Evolutionary conservation across 108 stramenopile genomes (phyloP).

Genomic region (Nitzschia putrida): DNA sequence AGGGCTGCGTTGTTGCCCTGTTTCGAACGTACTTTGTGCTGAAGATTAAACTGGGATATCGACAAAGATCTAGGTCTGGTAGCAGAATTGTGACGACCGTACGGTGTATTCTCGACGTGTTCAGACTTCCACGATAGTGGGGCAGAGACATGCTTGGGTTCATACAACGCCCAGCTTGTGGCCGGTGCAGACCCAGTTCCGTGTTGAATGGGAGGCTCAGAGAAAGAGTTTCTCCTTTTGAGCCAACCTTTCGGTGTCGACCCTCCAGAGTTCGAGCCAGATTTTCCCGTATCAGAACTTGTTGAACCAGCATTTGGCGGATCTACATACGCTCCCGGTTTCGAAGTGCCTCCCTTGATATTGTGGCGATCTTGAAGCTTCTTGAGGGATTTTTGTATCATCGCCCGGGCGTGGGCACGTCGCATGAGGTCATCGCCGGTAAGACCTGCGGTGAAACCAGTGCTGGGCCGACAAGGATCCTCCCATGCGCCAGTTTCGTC

Average conservation of each 20-base stretch:
- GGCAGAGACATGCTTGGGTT: conserved; percentile 62
- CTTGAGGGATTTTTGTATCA: conserved; percentile 83
- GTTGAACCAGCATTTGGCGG: conserved; percentile 20
- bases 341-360: conserved; percentile 69
- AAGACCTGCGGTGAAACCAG: conserved; percentile 54
- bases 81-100: conserved; percentile 52
- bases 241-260: conserved; percentile 29
- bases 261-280: conserved; percentile 17
- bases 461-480: conserved; percentile 73
- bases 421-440: conserved; percentile 68
- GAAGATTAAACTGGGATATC: conserved; percentile 22
- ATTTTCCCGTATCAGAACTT: neutral
- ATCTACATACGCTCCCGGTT: conserved; percentile 73
- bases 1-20: neutral
- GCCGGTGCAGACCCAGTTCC: conserved; percentile 70
- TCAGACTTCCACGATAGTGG: conserved; percentile 60
- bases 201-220: conserved; percentile 38
- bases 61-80: conserved; percentile 33
- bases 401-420: conserved; percentile 75
- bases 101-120: conserved; percentile 61
- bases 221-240: conserved; percentile 44
- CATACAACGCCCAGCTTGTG: conserved; percentile 47
- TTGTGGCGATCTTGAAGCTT: conserved; percentile 77
- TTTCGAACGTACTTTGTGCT: neutral
- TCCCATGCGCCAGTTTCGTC: conserved; percentile 81